Evolutionary conservation across 1,284 basidiomycete species (phyloP), one percentile per base, ranked within the genome.

Genomic region (Tetrapyrgos nigripes): DNA sequence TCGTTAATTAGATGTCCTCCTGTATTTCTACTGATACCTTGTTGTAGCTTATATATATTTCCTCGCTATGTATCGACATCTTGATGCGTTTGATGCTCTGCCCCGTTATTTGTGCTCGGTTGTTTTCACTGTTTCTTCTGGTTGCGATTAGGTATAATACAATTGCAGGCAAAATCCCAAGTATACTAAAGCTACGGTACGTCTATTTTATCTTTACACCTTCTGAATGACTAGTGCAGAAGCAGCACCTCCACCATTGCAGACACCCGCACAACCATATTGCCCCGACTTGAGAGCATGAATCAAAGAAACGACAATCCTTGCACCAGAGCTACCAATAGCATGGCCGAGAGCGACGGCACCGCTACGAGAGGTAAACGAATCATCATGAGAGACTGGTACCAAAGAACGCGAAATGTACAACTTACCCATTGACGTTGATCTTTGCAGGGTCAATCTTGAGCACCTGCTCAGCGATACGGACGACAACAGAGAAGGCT

Each of bases 221-320:
- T 88, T 92, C 79, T 97, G 94, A 64, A 97, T 85, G 64, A 97
- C 83, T 67, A 97, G 83, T 46, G 96, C 93, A 55, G 94, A 94
- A 55, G 94, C 93, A 61, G 94, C 13, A 82, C 93, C 73, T 76
- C 94, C 93, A 65, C 96, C 96, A 74, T 99, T 99, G 87, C 97
- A 99, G 68, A 99, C 92, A 76, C 92, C 96, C 29, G 97, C 97
- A 58, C 94, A 94, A 69, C 97, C 97, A 71, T 97, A 98, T 80
- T 99, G 84, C 52, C 97, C 97, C n/a, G 89, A 78, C 83, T 98
- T 91, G 65, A 99, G 85, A 11, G 91, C 88, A 73, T 99, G 97
- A 9, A 94, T 83, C 33, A 99, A 86, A 10, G 97, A 95, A 48
- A 99, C 97, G 57, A 99, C 83, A 77, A 99, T 99, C 57, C 97